Evolutionary conservation across 2,329 filamentous ascomycete species (phyloP), one percentile per base, ranked within the genome.

Genomic region (Pyrenochaeta sp.): DNA sequence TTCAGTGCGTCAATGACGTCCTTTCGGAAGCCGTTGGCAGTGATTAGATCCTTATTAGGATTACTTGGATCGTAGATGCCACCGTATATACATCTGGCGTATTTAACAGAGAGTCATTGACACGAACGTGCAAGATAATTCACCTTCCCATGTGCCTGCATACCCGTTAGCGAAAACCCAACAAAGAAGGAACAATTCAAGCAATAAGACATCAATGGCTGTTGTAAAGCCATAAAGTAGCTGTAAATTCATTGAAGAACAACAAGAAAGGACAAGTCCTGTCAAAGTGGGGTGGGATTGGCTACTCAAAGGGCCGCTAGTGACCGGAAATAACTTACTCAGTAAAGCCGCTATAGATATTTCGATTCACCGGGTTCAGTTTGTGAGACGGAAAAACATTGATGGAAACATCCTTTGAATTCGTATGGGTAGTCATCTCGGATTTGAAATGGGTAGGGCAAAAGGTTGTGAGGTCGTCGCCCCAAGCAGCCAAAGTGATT

Each of bases 61-160:
- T 84, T 89, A n/a, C 78, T 80, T 0, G 87, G 88, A 58, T 91
- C 88, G 71, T 89, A 91, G 63, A 92, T 86, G 45, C 88, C 88
- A 45, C 87, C 87, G 67, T 92, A 91, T 65, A 92, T 90, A 74
- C 88, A 92, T 49, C 88, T 82, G 58, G 88, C n/a, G n/a, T n/a
- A n/a, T n/a, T n/a, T n/a, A n/a, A n/a, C n/a, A n/a, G n/a, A n/a
- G n/a, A n/a, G n/a, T n/a, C n/a, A n/a, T n/a, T n/a, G n/a, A n/a
- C n/a, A n/a, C n/a, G n/a, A n/a, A n/a, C n/a, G n/a, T n/a, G n/a
- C n/a, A n/a, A n/a, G n/a, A n/a, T n/a, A n/a, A n/a, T n/a, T 88
- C 14, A 27, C 24, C 24, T 27, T 27, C 24, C 24, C 24, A 27
- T 27, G 10, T 27, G 24, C 24, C 24, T 27, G 10, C n/a, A n/a